These are phyloP conservation scores for Eucalyptus polyanthemos DNA, from an alignment of 345 rosid genomes.

Conservation along the genomic window DNA sequence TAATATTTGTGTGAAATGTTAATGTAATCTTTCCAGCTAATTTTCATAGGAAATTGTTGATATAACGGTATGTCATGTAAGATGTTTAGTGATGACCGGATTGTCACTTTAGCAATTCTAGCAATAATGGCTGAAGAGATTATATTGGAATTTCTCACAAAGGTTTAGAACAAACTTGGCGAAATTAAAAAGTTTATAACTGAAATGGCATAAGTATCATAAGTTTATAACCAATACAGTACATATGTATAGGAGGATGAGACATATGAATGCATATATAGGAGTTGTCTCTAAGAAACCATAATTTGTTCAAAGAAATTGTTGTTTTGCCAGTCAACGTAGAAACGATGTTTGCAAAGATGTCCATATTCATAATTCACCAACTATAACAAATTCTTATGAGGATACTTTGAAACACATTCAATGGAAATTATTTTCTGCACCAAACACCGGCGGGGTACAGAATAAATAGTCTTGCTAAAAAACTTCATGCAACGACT, in stretches of 20 bases:
- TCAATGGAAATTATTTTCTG: not conserved
- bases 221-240: rapidly evolving
- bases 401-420: not conserved
- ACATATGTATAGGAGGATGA: not conserved
- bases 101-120: not conserved
- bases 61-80: not conserved
- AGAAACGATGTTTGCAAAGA: not conserved
- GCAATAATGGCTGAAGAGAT: not conserved
- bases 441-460: not conserved
- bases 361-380: not conserved
- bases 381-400: not conserved
- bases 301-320: not conserved
- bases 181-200: not conserved
- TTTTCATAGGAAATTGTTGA: rapidly evolving
- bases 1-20: not conserved
- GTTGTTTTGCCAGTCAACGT: not conserved
- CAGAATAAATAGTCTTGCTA: not conserved
- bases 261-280: not conserved
- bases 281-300: not conserved
- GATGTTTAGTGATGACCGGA: not conserved
- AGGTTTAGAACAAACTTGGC: not conserved
- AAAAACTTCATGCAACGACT: not conserved
- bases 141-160: not conserved
- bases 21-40: rapidly evolving
- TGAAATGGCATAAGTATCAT: rapidly evolving